These are phyloP conservation scores for Candida germanica DNA, from an alignment of 805 yeast species.

Conservation along the genomic window DNA sequence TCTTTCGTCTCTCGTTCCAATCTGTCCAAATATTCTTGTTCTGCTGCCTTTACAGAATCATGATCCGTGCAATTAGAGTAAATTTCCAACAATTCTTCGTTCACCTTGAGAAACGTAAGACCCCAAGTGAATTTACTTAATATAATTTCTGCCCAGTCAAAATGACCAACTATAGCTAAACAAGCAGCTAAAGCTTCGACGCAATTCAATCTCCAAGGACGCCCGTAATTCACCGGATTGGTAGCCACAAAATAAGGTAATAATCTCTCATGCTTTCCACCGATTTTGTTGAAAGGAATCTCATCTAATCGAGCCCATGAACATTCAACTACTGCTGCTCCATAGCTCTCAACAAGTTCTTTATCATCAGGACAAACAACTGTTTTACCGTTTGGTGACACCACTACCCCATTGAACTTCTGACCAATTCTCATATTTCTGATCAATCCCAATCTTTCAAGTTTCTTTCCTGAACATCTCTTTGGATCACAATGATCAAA, in stretches of 20 bases:
- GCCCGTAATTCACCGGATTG: constrained; percentile 94
- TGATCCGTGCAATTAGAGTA: constrained; percentile 82
- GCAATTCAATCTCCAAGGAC: constrained; percentile 93
- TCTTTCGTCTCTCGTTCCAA: constrained; percentile 65
- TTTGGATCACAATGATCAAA: constrained; percentile 99
- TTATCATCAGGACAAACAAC: constrained; percentile 88
- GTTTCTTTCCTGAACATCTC: constrained; percentile 91
- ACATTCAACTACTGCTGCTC: constrained; percentile 98
- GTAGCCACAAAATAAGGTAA: constrained; percentile 94
- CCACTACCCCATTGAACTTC: constrained; percentile 85
- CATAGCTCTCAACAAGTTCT: constrained; percentile 70
- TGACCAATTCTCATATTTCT: constrained; percentile 83
- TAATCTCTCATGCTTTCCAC: constrained; percentile 83
- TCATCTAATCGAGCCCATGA: constrained; percentile 98
- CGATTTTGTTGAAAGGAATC: constrained; percentile 89
- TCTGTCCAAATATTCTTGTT: constrained; percentile 67
- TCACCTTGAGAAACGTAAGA: constrained; percentile 75
- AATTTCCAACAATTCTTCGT: constrained; percentile 68
- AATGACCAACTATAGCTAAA: constrained; percentile 87
- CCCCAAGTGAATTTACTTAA: constrained; percentile 92
- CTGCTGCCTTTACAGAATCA: constrained; percentile 67
- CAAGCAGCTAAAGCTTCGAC: constrained; percentile 98
- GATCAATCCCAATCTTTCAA: constrained; percentile 84
- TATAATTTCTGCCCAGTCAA: constrained; percentile 81
- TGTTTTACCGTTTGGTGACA: constrained; percentile 86